A percentile compares a stretch with the other conserved stretches of the same genome.
These are phyloP conservation scores for Spergularia bocconei DNA, from an alignment of 148 eudicot genomes.

Conservation along the genomic window DNA sequence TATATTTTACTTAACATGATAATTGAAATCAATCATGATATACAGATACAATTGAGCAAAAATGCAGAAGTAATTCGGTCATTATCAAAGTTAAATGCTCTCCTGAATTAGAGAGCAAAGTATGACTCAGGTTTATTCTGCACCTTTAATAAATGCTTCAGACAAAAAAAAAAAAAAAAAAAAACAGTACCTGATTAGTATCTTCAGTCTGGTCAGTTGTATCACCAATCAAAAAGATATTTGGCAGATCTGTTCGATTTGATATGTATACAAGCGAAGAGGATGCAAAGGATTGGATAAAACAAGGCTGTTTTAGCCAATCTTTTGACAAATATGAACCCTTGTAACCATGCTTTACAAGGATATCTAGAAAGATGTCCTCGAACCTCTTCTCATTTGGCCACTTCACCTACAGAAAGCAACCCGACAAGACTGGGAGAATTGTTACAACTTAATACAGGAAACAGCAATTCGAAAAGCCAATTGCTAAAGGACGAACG, in stretches of 20 bases:
- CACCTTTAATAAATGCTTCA: not conserved
- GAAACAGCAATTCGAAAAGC: too few relatives aligned
- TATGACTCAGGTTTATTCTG: not conserved
- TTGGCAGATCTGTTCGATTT: constrained; percentile 73
- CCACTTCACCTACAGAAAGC: constrained; percentile 69
- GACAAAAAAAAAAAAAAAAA: not conserved
- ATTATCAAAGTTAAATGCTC: too few relatives aligned
- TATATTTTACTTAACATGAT: too few relatives aligned
- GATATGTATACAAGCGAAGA: constrained; percentile 65
- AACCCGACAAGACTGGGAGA: not conserved
- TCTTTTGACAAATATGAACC: constrained; percentile 75
- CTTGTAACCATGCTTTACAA: constrained; percentile 63
- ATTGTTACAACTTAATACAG: too few relatives aligned
- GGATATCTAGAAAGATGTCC: constrained; percentile 68
- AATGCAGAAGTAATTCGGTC: too few relatives aligned
- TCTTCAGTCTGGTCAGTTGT: constrained; percentile 54
- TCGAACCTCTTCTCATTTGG: constrained; percentile 69
- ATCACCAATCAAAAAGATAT: constrained; percentile 65
- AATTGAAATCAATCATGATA: too few relatives aligned
- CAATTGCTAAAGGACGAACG: too few relatives aligned
- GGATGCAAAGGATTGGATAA: constrained; percentile 86
- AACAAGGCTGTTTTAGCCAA: constrained; percentile 79
- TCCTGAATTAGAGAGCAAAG: too few relatives aligned
- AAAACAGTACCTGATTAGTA: constrained; percentile 58
- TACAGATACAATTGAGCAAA: too few relatives aligned